These are phyloP conservation scores for Wickerhamomyces sp. DNA, from an alignment of 1,139 yeast genomes.

Conservation along the genomic window DNA sequence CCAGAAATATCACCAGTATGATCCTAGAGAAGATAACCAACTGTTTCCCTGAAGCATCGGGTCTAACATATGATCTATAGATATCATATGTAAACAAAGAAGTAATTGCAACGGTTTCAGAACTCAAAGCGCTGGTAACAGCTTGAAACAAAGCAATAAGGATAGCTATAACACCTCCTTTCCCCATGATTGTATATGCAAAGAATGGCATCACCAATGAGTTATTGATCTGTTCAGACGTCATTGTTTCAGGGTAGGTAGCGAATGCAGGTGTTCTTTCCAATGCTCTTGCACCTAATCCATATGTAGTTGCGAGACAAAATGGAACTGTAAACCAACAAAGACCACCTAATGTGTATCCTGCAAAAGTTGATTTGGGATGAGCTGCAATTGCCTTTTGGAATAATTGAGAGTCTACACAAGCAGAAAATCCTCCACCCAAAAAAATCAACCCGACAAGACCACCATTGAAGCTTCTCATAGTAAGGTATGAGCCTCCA, in stretches of 20 bases:
- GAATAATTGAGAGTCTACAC: conserved; percentile 36
- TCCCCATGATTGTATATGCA: conserved; percentile 35
- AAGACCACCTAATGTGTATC: conserved; percentile 37
- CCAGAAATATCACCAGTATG: conserved; percentile 26
- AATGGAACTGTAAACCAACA: conserved; percentile 39
- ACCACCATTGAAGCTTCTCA: conserved; percentile 19
- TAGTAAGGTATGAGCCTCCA: conserved; percentile 16
- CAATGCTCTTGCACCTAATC: conserved; percentile 33
- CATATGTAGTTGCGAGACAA: conserved; percentile 31
- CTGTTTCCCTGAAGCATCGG: conserved; percentile 30
- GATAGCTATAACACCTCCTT: conserved; percentile 31
- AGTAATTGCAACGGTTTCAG: conserved; percentile 33
- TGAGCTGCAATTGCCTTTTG: conserved; percentile 42
- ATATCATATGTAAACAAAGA: conserved; percentile 34
- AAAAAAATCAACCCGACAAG: conserved; percentile 28
- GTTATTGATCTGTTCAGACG: conserved; percentile 17
- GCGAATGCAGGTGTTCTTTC: conserved; percentile 27
- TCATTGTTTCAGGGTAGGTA: conserved; percentile 27
- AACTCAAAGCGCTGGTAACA: conserved; percentile 34
- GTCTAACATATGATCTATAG: conserved; percentile 30
- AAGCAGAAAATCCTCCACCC: conserved; percentile 33
- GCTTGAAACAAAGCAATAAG: conserved; percentile 33
- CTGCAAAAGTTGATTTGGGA: conserved; percentile 31
- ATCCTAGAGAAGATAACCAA: conserved; percentile 27
- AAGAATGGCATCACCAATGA: conserved; percentile 28